Base-by-base conservation (phyloP, 306 rosid species). In the Fragaria vesca region DNA sequence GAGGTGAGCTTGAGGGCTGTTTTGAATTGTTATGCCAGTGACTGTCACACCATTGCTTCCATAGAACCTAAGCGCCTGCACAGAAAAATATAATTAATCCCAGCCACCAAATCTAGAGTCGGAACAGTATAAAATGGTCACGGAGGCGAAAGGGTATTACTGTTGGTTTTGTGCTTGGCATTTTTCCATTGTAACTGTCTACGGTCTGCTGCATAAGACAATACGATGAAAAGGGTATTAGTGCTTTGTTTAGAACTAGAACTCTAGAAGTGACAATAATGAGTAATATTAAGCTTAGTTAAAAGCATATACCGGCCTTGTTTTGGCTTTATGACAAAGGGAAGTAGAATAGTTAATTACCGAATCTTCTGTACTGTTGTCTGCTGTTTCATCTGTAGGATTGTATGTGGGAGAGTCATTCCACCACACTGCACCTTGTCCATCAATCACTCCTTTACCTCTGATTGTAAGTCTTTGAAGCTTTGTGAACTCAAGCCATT, bases 371-470 rank as follows among this genome's bases (percentile, higher is more conserved):
- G 52, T 8, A 42, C 42, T 73, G 1, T 40, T 51, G 28, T n/a
- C 26, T 58, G 51, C 17, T 55, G 72, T 38, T 80, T 79, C 80
- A 36, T 82, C 47, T 48, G 83, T 50, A 42, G 86, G 82, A 70
- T 61, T 76, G 86, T 73, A 61, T 45, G 82, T 74, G 42, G 87
- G 89, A 1, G 82, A 83, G 57, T 76, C 85, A 70, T 65, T 70
- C 97, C 97, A 92, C 97, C 95, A 92, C 6, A 87, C 82, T 32
- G 95, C 88, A 70, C 97, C 97, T 83, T 88, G 93, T 30, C 97
- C 97, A 75, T 92, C 97, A 79, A 92, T 87, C 12, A 88, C 74
- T 4, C 97, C 95, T 81, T 88, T 90, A 12, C 97, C 97, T 72
- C 18, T 88, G 11, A 92, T 78, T 26, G 93, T 80, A 46, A 92